These are phyloP conservation scores for Ensete glaucum DNA, from an alignment of 176 grass and related monocot genomes.

Conservation along the genomic window DNA sequence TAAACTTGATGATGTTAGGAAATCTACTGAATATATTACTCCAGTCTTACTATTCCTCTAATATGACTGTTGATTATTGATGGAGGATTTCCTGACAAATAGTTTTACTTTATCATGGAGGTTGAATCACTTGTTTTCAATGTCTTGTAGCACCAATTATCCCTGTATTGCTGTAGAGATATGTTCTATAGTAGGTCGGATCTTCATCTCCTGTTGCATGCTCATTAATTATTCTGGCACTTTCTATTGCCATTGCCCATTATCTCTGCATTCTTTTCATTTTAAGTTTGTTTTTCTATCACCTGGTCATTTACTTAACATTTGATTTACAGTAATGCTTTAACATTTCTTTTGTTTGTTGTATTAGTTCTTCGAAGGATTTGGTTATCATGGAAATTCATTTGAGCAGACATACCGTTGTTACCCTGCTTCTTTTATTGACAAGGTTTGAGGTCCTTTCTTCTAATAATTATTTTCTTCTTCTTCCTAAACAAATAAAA, in stretches of 20 bases:
- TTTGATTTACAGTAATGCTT: neutral
- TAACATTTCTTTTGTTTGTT: neutral
- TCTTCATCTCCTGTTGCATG: neutral
- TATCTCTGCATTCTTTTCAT: neutral
- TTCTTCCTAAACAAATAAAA: neutral
- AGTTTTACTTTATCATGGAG: neutral
- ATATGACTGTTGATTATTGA: no score
- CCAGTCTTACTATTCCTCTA: no score
- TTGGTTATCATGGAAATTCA: slow-evolving; percentile 44
- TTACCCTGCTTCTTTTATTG: slow-evolving; percentile 77
- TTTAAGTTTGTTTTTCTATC: neutral
- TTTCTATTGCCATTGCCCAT: neutral
- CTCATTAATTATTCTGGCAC: neutral
- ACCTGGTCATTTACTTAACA: neutral
- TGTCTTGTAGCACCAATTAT: no score
- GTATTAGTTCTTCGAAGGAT: slow-evolving; percentile 43
- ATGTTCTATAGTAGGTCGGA: neutral
- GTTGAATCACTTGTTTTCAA: no score
- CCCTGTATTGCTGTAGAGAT: neutral
- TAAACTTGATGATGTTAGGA: no score
- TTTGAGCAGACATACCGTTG: slow-evolving; percentile 72
- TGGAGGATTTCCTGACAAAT: no score
- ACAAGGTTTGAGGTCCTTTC: slow-evolving; percentile 47
- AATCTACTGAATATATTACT: no score
- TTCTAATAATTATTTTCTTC: neutral